These are phyloP conservation scores for Spergularia marina DNA, from an alignment of 148 eudicot genomes.

Conservation along the genomic window DNA sequence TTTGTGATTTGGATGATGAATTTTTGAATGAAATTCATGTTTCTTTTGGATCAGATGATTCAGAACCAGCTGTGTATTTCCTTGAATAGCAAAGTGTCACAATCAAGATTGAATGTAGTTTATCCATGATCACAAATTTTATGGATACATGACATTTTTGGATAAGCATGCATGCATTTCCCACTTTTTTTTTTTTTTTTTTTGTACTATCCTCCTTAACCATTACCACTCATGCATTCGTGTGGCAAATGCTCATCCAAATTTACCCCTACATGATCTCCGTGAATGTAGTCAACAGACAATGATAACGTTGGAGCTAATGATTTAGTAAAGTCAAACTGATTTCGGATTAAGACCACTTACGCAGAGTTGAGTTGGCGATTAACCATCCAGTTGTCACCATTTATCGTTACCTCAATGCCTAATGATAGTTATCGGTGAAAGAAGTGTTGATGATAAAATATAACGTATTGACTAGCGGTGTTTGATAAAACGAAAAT, in stretches of 20 bases:
- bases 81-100: background rate
- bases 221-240: too few relatives aligned
- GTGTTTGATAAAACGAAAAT: too few relatives aligned
- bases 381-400: background rate
- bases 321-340: too few relatives aligned
- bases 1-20: background rate
- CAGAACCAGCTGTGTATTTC: background rate
- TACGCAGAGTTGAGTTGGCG: too few relatives aligned
- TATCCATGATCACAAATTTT: constrained; percentile 8
- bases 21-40: background rate
- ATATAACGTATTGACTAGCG: too few relatives aligned
- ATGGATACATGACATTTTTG: constrained; percentile 5
- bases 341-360: too few relatives aligned
- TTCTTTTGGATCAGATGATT: constrained; percentile 11
- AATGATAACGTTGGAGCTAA: too few relatives aligned
- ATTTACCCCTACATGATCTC: background rate
- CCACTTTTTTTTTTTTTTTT: too few relatives aligned
- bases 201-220: too few relatives aligned
- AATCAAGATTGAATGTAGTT: background rate
- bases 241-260: background rate
- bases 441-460: too few relatives aligned
- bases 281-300: too few relatives aligned
- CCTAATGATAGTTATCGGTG: too few relatives aligned
- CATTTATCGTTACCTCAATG: background rate
- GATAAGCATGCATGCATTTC: background rate